Conservation (phyloP, 208 protist species). For the Vickermania ingenoplastis region DNA sequence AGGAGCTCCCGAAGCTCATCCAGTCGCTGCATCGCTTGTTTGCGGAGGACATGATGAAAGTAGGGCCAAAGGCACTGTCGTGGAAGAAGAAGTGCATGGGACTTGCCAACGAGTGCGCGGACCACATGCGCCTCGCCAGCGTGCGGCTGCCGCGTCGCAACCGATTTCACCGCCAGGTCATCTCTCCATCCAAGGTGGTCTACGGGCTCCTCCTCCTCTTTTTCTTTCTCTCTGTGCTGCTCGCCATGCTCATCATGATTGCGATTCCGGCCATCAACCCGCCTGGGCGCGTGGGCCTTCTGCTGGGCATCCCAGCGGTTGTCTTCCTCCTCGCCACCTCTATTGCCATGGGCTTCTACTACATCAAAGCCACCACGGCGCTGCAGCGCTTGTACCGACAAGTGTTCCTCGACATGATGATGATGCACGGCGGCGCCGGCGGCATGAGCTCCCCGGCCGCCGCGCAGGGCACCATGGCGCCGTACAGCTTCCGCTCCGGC, state of each 20-base stretch:
- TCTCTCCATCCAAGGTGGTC: conserved; percentile 28
- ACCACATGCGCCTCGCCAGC: conserved; percentile 39
- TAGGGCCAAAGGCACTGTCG: conserved; percentile 54
- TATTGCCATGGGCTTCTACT: conserved; percentile 26
- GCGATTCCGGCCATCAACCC: conserved; percentile 41
- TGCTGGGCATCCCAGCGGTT: conserved; percentile 33
- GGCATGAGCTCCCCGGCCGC: background rate
- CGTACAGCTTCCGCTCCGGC: background rate
- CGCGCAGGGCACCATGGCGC: background rate
- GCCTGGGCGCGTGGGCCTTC: conserved; percentile 19
- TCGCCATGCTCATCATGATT: conserved; percentile 29
- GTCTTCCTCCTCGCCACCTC: conserved; percentile 35
- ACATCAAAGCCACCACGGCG: conserved; percentile 23
- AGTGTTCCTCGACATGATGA: conserved; percentile 37
- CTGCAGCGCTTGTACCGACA: conserved; percentile 45
- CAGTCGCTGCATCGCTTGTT: conserved; percentile 59
- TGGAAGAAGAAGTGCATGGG: conserved; percentile 67
- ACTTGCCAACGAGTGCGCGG: conserved; percentile 58
- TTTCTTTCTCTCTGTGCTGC: conserved; percentile 38
- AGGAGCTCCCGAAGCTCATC: conserved; percentile 60
- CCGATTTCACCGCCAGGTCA: conserved; percentile 30
- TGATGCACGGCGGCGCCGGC: no score
- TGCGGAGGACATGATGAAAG: conserved; percentile 51
- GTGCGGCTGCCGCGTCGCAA: conserved; percentile 48
- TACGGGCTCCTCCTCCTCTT: conserved; percentile 34